Evolutionary conservation across 2,329 filamentous ascomycete genomes (phyloP).

Genomic region (Alternaria viburni): DNA sequence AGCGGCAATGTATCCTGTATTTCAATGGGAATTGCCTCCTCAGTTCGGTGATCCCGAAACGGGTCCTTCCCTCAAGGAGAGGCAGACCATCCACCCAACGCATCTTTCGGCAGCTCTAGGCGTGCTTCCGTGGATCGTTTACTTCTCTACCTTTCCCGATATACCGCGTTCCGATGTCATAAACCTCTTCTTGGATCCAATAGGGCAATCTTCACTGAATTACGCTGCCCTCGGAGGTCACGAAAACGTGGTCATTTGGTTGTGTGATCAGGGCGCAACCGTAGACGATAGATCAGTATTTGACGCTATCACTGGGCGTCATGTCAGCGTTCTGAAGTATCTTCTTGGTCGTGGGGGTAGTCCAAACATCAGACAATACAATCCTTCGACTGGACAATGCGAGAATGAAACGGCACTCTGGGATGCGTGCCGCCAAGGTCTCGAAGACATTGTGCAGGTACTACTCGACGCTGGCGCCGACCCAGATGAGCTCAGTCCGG

Average conservation of each 20-base stretch:
- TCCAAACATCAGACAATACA: background rate
- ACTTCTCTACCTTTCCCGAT: background rate
- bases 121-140: background rate
- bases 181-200: background rate
- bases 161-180: background rate
- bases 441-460: background rate
- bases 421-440: background rate
- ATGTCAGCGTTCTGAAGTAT: background rate
- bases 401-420: background rate
- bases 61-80: background rate
- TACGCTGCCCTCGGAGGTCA: background rate
- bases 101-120: background rate
- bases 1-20: fast-evolving
- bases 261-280: background rate
- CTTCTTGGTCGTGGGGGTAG: background rate
- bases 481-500: fast-evolving
- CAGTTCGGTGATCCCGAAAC: too few species aligned
- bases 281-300: background rate
- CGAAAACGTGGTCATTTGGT: background rate
- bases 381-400: fast-evolving
- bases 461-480: background rate
- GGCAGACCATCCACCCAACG: fast-evolving
- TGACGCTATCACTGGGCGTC: background rate
- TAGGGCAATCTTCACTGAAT: background rate
- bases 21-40: too few species aligned